Evolutionary conservation across 768 basidiomycete species (phyloP).

Genomic region (Crepidotus variabilis): DNA sequence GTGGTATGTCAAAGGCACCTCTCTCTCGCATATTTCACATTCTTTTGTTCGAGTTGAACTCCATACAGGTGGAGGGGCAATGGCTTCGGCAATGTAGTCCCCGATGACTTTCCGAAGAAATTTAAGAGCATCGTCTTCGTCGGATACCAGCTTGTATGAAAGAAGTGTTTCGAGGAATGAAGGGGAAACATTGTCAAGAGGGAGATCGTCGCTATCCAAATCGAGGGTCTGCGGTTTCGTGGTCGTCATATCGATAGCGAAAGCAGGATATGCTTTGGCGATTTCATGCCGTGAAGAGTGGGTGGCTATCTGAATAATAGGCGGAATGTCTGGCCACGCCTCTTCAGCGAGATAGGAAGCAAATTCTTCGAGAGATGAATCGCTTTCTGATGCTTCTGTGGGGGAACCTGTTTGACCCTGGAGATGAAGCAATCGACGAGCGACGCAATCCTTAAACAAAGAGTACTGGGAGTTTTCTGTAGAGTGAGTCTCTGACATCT

Average conservation of each 20-base stretch:
- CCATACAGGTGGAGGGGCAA: conserved; percentile 50
- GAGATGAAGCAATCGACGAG: conserved; percentile 20
- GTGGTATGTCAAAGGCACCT: conserved; percentile 56
- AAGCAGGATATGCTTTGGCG: conserved; percentile 17
- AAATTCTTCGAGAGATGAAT: conserved; percentile 49
- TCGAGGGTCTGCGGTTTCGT: conserved; percentile 24
- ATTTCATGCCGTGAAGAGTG: conserved; percentile 14
- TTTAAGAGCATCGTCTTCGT: conserved; percentile 33
- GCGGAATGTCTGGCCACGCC: conserved; percentile 42
- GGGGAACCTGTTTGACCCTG: not conserved
- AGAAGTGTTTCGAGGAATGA: conserved; percentile 47
- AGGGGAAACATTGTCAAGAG: conserved; percentile 35
- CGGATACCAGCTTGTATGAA: conserved; percentile 41
- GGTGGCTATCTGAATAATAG: conserved; percentile 28
- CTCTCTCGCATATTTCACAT: conserved; percentile 60
- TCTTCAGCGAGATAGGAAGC: conserved; percentile 47
- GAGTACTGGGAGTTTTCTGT: conserved; percentile 17
- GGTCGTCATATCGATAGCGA: conserved; percentile 33
- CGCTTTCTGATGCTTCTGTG: conserved; percentile 3
- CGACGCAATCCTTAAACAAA: conserved; percentile 44
- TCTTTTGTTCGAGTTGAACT: conserved; percentile 44
- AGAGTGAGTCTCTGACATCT: no score
- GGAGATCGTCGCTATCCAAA: conserved; percentile 24
- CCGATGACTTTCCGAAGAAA: conserved; percentile 38
- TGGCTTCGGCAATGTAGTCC: conserved; percentile 42